phyloP scores from a whole-genome alignment of 1,284 basidiomycete species.

The Austropuccinia psidii region DNA sequence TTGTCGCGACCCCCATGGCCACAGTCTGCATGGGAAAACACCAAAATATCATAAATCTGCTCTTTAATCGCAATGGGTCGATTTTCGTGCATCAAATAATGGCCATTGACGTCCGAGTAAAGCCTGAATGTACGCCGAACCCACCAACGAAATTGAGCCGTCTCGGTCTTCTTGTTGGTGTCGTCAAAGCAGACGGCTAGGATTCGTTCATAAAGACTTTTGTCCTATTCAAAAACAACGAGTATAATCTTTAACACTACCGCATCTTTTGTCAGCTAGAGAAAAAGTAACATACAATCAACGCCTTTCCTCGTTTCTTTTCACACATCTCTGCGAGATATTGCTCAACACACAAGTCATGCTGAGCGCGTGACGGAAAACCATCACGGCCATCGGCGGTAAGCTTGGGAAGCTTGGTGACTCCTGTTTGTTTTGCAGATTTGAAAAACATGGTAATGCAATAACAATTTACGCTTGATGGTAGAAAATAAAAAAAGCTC shows the following conservation, averaged over 20 bases:
- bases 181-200: constrained; percentile 29
- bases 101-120: constrained; percentile 41
- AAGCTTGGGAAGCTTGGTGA: constrained; percentile 25
- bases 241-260: not conserved
- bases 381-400: constrained; percentile 36
- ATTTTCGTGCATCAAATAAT: constrained; percentile 59
- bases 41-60: constrained; percentile 65
- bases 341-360: constrained; percentile 34
- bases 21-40: constrained; percentile 59
- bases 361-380: constrained; percentile 32
- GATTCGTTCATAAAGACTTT: constrained; percentile 35
- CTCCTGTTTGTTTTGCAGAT: constrained; percentile 24
- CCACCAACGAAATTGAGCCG: constrained; percentile 67
- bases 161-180: constrained; percentile 51
- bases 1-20: constrained; percentile 70
- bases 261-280: not conserved
- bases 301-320: constrained; percentile 36
- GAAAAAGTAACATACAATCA: constrained; percentile 23
- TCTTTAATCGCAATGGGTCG: constrained; percentile 64
- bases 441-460: constrained; percentile 32
- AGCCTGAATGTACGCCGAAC: constrained; percentile 47
- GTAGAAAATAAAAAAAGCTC: too few species aligned
- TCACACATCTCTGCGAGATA: constrained; percentile 36
- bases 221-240: not conserved
- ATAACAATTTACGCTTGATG: too few species aligned